Base-by-base conservation (phyloP, 768 basidiomycete genomes). In the Russula foetens region DNA sequence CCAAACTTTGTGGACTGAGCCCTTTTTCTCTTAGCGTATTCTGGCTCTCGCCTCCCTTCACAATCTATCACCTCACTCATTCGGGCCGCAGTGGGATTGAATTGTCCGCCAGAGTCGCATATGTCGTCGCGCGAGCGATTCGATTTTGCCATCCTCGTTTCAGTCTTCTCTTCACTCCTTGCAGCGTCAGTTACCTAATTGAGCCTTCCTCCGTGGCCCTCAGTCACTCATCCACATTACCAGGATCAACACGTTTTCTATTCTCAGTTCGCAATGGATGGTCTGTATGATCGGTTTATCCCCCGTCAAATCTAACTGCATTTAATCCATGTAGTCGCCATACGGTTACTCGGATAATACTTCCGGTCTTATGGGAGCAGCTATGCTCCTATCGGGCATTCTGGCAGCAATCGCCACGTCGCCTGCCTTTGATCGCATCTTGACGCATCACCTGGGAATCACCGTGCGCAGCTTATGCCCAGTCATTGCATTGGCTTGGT, bases 371-470 rank as follows among this genome's bases (percentile, higher is more conserved):
- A 74, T 92, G 73, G 86, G 89, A 39, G 81, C 79, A n/a, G 77
- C 78, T 35, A 71, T 91, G 38, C 78, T 91, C 15, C 72, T 91
- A 38, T 76, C 85, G 0, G 91, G 92, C 23, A 81, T 93, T 59
- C 71, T 88, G 2, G 79, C 83, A 11, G 85, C 91, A 0, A 73
- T 84, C 31, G 67, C 84, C 51, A 81, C 85, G 0, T 83, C 90
- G 0, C 92, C 91, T 0, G 71, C 92, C 4, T 86, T 91, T 67
- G 91, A 92, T 67, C 83, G 90, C 21, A 82, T 91, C n/a, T 82
- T 93, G 62, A 92, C 88, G 11, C 80, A 85, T 64, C 82, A 82
- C 61, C 76, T 91, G 41, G 87, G 83, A 0, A 63, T 81, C 12
- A 81, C 84, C 3, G 66, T 78, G 56, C 88, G 86, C 57, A 59